Conservation (phyloP, 2,329 filamentous ascomycete species). For the Colletotrichum sidae region DNA sequence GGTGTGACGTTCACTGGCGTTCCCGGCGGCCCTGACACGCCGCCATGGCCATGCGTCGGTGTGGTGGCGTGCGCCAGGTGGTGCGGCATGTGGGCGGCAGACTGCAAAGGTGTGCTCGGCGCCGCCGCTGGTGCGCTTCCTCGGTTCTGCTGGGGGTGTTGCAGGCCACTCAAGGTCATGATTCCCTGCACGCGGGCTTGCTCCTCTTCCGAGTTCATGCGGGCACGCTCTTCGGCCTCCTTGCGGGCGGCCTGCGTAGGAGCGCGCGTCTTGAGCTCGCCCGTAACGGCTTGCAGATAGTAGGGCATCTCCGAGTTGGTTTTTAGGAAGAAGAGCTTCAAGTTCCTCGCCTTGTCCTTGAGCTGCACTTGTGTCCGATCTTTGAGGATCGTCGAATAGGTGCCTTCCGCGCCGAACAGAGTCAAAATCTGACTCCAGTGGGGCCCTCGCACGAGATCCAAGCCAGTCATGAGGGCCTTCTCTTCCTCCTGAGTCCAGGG, state of each 20-base stretch:
- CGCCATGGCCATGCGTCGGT: conserved; percentile 16
- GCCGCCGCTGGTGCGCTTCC: conserved; percentile 27
- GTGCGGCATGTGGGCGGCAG: conserved; percentile 31
- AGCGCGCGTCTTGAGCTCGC: conserved; percentile 87
- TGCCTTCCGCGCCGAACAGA: conserved; percentile 83
- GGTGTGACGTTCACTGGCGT: conserved; percentile 16
- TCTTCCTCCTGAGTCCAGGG: conserved; percentile 93
- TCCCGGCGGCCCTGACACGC: conserved; percentile 21
- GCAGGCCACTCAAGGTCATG: conserved; percentile 64
- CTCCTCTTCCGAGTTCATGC: conserved; percentile 69
- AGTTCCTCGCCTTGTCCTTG: conserved; percentile 90
- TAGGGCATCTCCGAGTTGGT: conserved; percentile 91
- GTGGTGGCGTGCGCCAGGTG: conserved; percentile 29
- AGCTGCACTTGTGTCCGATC: conserved; percentile 92
- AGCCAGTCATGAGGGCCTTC: conserved; percentile 87
- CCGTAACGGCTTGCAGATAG: conserved; percentile 88
- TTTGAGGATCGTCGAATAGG: conserved; percentile 84
- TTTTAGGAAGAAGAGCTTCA: conserved; percentile 93
- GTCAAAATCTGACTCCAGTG: conserved; percentile 94
- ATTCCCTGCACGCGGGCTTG: conserved; percentile 71
- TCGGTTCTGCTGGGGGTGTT: conserved; percentile 43
- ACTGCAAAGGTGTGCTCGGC: conserved; percentile 25
- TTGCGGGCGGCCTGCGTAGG: conserved; percentile 79
- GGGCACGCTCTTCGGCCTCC: conserved; percentile 73
- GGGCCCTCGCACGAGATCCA: conserved; percentile 89